Base-by-base conservation (phyloP, 2,329 filamentous ascomycete genomes). In the Sclerotinia trifoliorum region DNA sequence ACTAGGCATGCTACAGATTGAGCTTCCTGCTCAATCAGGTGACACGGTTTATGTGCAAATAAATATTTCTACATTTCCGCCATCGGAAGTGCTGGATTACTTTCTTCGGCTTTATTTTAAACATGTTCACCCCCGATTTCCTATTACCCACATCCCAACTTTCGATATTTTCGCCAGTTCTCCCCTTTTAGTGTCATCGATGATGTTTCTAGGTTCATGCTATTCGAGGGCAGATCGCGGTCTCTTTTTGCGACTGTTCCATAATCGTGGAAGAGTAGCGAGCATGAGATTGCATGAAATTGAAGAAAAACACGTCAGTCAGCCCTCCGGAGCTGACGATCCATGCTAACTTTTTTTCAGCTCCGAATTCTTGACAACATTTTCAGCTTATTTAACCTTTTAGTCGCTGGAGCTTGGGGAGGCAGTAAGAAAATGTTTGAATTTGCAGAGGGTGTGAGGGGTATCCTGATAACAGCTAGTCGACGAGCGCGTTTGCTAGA, bases 141-240 rank as follows among this genome's bases (percentile, higher is more conserved):
- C 74, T 8, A 68, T 75, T 19, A 60, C 75, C 15, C 74, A 76
- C 60, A 66, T 75, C 15, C 75, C 75, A 11, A 76, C 75, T 11
- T 75, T 76, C 39, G 68, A 75, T 54, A 69, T 75, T 4, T 76
- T 75, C 49, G 70, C 64, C 24, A 68, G 69, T 35, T 69, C 72
- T 52, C 74, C 74, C 46, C 63, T 75, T 3, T 66, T 76, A 24
- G 62, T 76, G 7, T 61, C 74, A 2, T 70, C 72, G 3, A 76
- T 76, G 74, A 76, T 75, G 74, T 75, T 76, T 55, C 69, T 76
- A 10, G 75, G 75, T 4, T 75, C 74, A 17, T 73, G 73, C 61
- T 73, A 76, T 69, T 75, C 75, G 1, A 69, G 65, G 15, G 64
- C 63, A 10, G 75, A 76, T 67, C 70, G 72, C 39, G 74, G 74